Base-by-base conservation (phyloP, 2,329 filamentous ascomycete genomes). In the Colletotrichum higginsianum region DNA sequence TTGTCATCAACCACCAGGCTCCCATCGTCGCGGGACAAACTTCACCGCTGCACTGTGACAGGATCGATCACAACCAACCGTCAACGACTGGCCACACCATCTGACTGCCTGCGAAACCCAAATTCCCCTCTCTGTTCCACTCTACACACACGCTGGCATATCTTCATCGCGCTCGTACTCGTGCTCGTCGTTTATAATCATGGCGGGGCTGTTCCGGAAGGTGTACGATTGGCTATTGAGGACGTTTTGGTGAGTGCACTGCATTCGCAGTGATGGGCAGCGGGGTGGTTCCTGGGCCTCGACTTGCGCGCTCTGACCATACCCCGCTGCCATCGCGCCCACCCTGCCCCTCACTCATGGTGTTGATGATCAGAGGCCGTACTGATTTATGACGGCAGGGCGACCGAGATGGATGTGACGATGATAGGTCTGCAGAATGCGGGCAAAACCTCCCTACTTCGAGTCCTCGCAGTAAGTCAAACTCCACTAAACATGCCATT, bases 361-460 rank as follows among this genome's bases (percentile, higher is more conserved):
- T 47, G 56, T 47, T 49, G 52, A 58, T 57, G 13, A 26, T 57
- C 40, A n/a, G 57, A 64, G 53, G 70, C 66, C 58, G 46, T 64
- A 69, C 75, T 76, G 71, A 75, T 71, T 75, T 75, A 74, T 67
- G 73, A 44, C n/a, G 55, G 57, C 66, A 98, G 96, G 96, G 95
- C 96, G 77, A 97, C 95, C 76, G 96, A 99, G 87, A 98, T 99
- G 95, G 96, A 99, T 85, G 96, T 99, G 81, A 98, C 96, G 77
- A 97, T 99, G 93, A 96, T 99, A 82, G 96, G 96, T 30, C 86
- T 99, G 80, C 96, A 99, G 82, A 98, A 98, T 85, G 96, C 96
- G 71, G 96, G 96, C 79, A 99, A 99, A 86, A 98, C 96, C 49
- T 98, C 96, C 74, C 84, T 99, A 79, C 87, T 99, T 82, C 90